These are phyloP conservation scores for Clathrus columnatus DNA, from an alignment of 768 basidiomycete genomes.

Conservation along the genomic window DNA sequence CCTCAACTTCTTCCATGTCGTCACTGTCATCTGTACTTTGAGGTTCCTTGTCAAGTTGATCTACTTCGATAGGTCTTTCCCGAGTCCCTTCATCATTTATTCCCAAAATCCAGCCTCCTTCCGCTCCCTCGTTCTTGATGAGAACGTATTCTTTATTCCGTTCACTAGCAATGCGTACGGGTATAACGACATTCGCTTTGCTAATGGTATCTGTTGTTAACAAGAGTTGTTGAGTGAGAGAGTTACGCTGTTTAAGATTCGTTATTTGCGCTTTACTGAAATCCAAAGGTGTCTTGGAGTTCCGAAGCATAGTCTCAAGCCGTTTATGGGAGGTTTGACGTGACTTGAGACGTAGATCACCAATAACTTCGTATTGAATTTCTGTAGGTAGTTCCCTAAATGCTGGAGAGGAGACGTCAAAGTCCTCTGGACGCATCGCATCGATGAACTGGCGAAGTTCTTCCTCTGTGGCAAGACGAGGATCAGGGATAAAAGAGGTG, in stretches of 20 bases:
- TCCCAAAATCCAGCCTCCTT: slow-evolving; percentile 92
- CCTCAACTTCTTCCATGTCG: slow-evolving; percentile 79
- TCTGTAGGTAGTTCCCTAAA: slow-evolving; percentile 93
- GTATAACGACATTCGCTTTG: slow-evolving; percentile 81
- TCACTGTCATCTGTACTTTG: slow-evolving; percentile 37
- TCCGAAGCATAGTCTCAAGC: slow-evolving; percentile 80
- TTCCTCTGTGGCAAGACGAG: slow-evolving; percentile 91
- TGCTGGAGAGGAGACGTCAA: slow-evolving; percentile 82
- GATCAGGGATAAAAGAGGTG: slow-evolving; percentile 60
- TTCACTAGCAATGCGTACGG: slow-evolving; percentile 90
- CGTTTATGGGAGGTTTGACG: slow-evolving; percentile 90
- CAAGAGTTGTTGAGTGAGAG: slow-evolving; percentile 86
- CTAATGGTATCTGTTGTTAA: slow-evolving; percentile 90
- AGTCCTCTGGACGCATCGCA: slow-evolving; percentile 91
- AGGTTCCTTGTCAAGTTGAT: slow-evolving; percentile 31
- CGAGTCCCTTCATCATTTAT: slow-evolving; percentile 80
- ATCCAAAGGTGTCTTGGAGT: slow-evolving; percentile 76
- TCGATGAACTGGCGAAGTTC: slow-evolving; percentile 91
- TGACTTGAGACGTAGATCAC: slow-evolving; percentile 89
- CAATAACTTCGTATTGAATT: slow-evolving; percentile 96
- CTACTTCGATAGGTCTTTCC: slow-evolving; percentile 80
- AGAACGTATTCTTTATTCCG: slow-evolving; percentile 92
- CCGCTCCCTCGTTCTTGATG: slow-evolving; percentile 79
- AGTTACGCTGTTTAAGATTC: slow-evolving; percentile 80
- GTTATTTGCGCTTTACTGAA: slow-evolving; percentile 96